These are phyloP conservation scores for Trichoderma reesei DNA, from an alignment of 495 filamentous ascomycete genomes.

Conservation along the genomic window DNA sequence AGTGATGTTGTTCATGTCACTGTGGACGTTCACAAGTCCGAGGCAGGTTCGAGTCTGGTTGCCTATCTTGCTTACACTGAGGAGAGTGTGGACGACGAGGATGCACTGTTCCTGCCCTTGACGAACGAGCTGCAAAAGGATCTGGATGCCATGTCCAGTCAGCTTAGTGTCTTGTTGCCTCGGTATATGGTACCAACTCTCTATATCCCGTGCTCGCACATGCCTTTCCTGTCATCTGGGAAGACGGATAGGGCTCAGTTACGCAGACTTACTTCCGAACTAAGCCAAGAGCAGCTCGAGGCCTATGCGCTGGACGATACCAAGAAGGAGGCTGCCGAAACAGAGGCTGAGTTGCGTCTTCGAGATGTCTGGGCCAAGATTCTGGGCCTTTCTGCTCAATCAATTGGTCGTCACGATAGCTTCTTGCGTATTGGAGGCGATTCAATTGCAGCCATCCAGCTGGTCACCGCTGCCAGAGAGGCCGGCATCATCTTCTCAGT, in stretches of 20 bases:
- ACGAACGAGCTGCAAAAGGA: neutral
- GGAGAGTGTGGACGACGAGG: neutral
- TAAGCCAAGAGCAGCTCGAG: conserved; percentile 29
- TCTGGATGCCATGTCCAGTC: neutral
- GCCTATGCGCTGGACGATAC: conserved; percentile 43
- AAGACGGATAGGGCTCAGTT: conserved; percentile 20
- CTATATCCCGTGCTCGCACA: conserved; percentile 15
- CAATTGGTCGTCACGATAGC: conserved; percentile 9
- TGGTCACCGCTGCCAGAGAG: neutral
- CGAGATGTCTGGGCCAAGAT: neutral
- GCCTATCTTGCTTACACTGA: conserved; percentile 24
- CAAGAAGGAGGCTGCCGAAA: conserved; percentile 27
- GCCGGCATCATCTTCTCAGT: neutral
- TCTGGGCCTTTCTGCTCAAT: conserved; percentile 19
- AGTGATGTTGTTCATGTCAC: neutral
- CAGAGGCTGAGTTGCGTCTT: conserved; percentile 10
- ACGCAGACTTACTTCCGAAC: conserved; percentile 22
- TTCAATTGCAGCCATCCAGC: neutral
- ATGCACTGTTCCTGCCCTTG: neutral
- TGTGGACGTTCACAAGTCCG: conserved; percentile 15
- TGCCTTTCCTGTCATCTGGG: conserved; percentile 21
- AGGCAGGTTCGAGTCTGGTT: conserved; percentile 24
- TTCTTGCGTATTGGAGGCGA: conserved; percentile 7
- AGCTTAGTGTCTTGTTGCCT: conserved; percentile 10
- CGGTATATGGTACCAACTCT: conserved; percentile 15